phyloP scores from a whole-genome alignment of 2,329 filamentous ascomycete species.

The Aspergillus puulaauensis region DNA sequence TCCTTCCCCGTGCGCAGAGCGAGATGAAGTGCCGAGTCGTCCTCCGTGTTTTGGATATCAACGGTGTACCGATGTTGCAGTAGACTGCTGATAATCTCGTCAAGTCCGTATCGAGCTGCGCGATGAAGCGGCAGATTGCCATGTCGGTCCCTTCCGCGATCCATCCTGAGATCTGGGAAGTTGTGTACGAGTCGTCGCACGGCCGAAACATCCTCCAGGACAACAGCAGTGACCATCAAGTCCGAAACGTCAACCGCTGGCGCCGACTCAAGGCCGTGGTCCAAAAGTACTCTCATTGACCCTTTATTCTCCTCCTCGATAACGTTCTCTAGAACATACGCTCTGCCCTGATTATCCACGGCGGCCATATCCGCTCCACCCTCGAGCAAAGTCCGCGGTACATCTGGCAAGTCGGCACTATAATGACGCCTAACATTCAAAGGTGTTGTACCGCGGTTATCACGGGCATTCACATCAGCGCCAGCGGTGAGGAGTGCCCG shows the following conservation, averaged over 20 bases:
- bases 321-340: not conserved
- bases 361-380: not conserved
- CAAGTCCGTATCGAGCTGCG: too few relatives aligned
- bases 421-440: not conserved
- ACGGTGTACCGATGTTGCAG: not conserved
- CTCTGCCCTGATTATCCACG: not conserved
- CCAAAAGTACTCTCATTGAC: not conserved
- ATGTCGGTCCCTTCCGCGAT: not conserved
- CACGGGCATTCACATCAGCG: not conserved
- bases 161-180: not conserved
- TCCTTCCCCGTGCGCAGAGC: not conserved
- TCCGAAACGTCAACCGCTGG: not conserved
- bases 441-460: not conserved
- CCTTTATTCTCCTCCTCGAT: not conserved
- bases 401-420: too few relatives aligned
- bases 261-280: not conserved
- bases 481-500: not conserved
- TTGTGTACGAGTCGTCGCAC: not conserved
- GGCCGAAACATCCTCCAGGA: not conserved
- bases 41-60: not conserved
- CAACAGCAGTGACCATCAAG: not conserved
- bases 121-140: not conserved
- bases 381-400: not conserved
- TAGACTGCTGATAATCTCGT: not conserved
- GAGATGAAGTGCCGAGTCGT: not conserved